Conservation (phyloP, 768 basidiomycete species). For the Tricholoma furcatifolium region DNA sequence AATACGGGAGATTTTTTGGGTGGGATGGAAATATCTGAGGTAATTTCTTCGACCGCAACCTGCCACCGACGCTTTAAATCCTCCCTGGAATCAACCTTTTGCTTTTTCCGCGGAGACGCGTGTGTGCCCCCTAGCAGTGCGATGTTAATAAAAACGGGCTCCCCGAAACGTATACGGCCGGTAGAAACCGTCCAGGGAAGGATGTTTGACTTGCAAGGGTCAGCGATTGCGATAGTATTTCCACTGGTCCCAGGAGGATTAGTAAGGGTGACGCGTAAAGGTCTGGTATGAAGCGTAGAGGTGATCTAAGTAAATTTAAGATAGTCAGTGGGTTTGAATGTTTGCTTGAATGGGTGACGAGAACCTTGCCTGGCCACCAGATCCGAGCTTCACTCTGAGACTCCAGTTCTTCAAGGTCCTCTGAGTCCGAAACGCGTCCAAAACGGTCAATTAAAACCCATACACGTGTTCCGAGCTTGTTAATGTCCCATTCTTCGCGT, state of each 20-base stretch:
- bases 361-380: constrained; percentile 78
- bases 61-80: constrained; percentile 44
- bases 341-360: constrained; percentile 11
- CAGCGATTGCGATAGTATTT: constrained; percentile 30
- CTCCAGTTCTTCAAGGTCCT: constrained; percentile 18
- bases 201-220: constrained; percentile 39
- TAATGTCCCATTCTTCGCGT: constrained; percentile 20
- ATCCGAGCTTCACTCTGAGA: constrained; percentile 27
- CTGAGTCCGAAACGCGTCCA: constrained; percentile 33
- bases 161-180: constrained; percentile 42
- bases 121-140: constrained; percentile 6
- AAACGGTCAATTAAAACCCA: constrained; percentile 52
- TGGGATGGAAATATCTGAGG: background rate
- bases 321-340: constrained; percentile 1
- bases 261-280: constrained; percentile 26
- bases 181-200: constrained; percentile 28
- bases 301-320: constrained; percentile 17
- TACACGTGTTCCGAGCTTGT: constrained; percentile 37
- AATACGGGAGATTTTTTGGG: background rate
- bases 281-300: constrained; percentile 11
- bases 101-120: constrained; percentile 46
- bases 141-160: constrained; percentile 30
- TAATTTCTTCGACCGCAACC: constrained; percentile 42
- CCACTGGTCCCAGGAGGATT: constrained; percentile 14
- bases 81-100: constrained; percentile 28